Conservation (phyloP, 257 asterid genomes). For the Salvia hispanica region DNA sequence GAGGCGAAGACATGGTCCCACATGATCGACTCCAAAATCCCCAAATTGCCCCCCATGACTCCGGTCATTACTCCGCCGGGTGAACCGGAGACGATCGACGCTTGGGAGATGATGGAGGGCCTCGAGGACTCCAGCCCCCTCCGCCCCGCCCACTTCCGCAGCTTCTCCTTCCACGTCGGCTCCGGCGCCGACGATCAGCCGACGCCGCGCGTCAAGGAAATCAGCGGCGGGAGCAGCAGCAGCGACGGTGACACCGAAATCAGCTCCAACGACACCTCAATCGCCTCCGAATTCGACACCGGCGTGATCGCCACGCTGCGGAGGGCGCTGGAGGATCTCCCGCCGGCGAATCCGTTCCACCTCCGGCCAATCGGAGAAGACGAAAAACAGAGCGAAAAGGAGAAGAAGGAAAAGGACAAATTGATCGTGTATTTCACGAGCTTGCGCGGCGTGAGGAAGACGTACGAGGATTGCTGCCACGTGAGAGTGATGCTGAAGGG, state of each 20-base stretch:
- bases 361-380: slow-evolving; percentile 38
- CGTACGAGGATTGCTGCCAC: slow-evolving; percentile 91
- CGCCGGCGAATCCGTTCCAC: slow-evolving; percentile 73
- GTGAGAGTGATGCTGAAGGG: slow-evolving; percentile 75
- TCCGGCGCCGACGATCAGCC: slow-evolving; percentile 47
- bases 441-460: slow-evolving; percentile 87
- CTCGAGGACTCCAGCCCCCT: slow-evolving; percentile 72
- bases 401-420: slow-evolving; percentile 47
- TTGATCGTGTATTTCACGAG: slow-evolving; percentile 77
- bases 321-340: slow-evolving; percentile 74
- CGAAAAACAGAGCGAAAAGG: slow-evolving; percentile 27
- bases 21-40: slow-evolving; percentile 76
- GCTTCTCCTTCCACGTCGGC: slow-evolving; percentile 67
- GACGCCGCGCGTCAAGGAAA: slow-evolving; percentile 48
- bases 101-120: slow-evolving; percentile 95
- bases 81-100: slow-evolving; percentile 80
- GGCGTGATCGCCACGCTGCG: slow-evolving; percentile 72
- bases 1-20: slow-evolving; percentile 86
- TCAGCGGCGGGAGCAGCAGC: slow-evolving; percentile 1
- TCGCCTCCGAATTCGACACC: slow-evolving; percentile 69
- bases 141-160: slow-evolving; percentile 50
- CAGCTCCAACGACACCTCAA: slow-evolving; percentile 53
- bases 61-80: slow-evolving; percentile 76
- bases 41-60: slow-evolving; percentile 61
- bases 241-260: slow-evolving; percentile 45